A percentile compares a stretch with the other conserved stretches of the same genome.
phyloP scores from a whole-genome alignment of 2,329 filamentous ascomycete genomes.

The Emergomyces orientalis region DNA sequence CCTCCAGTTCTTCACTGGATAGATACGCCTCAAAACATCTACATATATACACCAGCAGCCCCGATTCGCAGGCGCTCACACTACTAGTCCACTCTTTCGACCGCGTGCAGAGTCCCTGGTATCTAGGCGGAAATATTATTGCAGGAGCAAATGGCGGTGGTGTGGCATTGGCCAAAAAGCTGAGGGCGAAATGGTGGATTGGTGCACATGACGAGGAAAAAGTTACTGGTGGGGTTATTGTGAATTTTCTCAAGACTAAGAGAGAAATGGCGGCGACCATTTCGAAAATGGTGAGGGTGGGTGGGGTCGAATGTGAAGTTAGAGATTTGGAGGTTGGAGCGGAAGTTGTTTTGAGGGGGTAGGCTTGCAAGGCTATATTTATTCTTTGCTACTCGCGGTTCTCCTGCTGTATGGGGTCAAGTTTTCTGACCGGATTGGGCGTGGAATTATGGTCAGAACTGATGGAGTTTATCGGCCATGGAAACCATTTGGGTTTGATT shows the following conservation, averaged over 20 bases:
- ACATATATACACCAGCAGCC: constrained; percentile 28
- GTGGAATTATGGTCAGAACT: no score
- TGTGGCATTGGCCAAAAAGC: neutral
- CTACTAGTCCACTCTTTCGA: constrained; percentile 46
- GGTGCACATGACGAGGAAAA: constrained; percentile 3
- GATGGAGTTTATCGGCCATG: no score
- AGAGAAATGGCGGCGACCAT: neutral
- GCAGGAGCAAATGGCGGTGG: constrained; percentile 41
- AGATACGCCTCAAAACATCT: neutral
- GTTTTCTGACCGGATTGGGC: no score
- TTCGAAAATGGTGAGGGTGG: neutral
- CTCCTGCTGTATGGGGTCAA: neutral
- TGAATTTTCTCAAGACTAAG: constrained; percentile 15
- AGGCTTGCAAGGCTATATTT: neutral
- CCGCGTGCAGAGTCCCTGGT: constrained; percentile 45
- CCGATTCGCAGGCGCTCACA: constrained; percentile 46
- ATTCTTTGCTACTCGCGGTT: neutral
- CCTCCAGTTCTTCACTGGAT: neutral
- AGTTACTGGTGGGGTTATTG: neutral
- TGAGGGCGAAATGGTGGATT: neutral
- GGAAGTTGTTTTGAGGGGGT: neutral
- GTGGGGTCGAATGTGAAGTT: neutral
- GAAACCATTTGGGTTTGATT: no score
- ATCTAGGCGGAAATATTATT: constrained; percentile 44
- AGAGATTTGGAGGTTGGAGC: constrained; percentile 1